A percentile compares a stretch with the other conserved stretches of the same genome.
These are phyloP conservation scores for Cyclostephanos invisitatus DNA, from an alignment of 108 stramenopile genomes.

Conservation along the genomic window DNA sequence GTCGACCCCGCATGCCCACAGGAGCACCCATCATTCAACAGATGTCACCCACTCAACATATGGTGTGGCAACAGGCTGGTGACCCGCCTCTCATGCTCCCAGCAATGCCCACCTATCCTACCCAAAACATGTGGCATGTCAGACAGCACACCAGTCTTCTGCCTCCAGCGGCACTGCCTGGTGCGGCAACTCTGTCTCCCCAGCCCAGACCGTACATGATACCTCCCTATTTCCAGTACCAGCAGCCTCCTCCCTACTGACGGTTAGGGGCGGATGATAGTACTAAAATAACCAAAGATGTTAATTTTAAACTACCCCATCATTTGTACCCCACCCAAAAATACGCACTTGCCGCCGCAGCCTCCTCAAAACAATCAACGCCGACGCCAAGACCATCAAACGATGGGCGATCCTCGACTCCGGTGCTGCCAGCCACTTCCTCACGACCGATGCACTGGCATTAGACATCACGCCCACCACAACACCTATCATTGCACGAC, in stretches of 20 bases:
- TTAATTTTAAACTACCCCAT: neutral
- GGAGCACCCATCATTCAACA: neutral
- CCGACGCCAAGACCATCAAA: neutral
- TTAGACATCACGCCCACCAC: neutral
- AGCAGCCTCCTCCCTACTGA: too few relatives aligned
- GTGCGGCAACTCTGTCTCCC: too few relatives aligned
- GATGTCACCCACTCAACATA: neutral
- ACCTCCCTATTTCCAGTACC: too few relatives aligned
- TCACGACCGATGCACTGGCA: neutral
- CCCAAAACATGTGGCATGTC: too few relatives aligned
- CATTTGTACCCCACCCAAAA: neutral
- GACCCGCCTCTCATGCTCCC: too few relatives aligned
- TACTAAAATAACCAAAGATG: too few relatives aligned
- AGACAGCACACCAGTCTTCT: too few relatives aligned
- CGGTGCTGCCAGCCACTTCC: constrained; percentile 15
- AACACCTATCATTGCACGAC: neutral
- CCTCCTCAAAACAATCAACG: neutral
- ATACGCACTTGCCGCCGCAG: too few relatives aligned
- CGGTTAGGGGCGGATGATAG: too few relatives aligned
- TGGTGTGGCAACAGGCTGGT: neutral
- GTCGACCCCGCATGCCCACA: neutral
- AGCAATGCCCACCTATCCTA: too few relatives aligned
- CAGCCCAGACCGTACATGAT: too few relatives aligned
- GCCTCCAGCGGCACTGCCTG: too few relatives aligned
- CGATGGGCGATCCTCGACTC: constrained; percentile 1